Base-by-base conservation (phyloP, 2,329 filamentous ascomycete species). In the Penicillium concentricum region DNA sequence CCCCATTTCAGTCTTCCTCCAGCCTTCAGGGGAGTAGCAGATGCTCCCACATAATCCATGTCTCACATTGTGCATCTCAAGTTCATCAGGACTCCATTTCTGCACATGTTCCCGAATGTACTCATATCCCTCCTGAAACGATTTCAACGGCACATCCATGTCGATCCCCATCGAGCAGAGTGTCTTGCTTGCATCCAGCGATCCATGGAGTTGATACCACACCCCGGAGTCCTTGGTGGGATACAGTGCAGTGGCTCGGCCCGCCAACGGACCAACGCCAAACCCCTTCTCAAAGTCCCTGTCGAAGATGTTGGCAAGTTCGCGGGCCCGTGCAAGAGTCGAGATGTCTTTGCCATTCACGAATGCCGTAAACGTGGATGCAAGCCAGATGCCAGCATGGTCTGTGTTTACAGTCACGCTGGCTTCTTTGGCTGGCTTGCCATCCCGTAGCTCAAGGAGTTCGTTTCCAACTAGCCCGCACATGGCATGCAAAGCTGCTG, bases 171-270 rank as follows among this genome's bases (percentile, higher is more conserved):
- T 76, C n/a, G 77, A 74, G 26, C 70, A 62, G 1, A 83, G 72
- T 0, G 78, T 77, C 2, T 74, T 72, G 2, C 67, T 64, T 0
- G 79, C 76, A 35, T 80, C 66, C 43, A 83, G 70, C 0, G 77
- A 81, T 5, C 81, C 81, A 51, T 83, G 79, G 0, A 84, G 70
- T 12, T 79, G 79, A 63, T 81, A 84, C 77, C 78, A 82, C 0
- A 76, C 73, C 0, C 72, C 70, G 0, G 72, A 67, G 34, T 78
- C 68, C n/a, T 72, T 76, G 0, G 81, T 83, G 8, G 76, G 77
- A 59, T 82, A 83, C 44, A 81, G 73, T 2, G 73, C 77, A 8
- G 77, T 79, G 4, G 73, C 66, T 18, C 79, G 74, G 42, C 74
- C 75, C 32, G 72, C 72, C 46, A 80, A 64, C 0, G 74, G 66